These are phyloP conservation scores for Dalbergia cochinchinensis DNA, from an alignment of 306 rosid genomes.

Conservation along the genomic window DNA sequence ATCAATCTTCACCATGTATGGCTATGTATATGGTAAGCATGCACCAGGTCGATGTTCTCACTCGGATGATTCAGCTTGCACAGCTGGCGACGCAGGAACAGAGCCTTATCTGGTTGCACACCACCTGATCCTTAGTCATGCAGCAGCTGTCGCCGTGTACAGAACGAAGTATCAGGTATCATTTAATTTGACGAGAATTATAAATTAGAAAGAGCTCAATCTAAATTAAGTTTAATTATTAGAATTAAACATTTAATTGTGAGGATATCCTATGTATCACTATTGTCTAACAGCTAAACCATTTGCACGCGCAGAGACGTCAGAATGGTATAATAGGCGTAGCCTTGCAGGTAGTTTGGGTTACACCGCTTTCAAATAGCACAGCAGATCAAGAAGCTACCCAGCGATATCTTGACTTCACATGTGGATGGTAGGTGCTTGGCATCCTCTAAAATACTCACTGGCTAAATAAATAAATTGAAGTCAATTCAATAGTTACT, in stretches of 20 bases:
- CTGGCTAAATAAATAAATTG: too few relatives aligned
- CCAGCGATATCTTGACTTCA: slow-evolving; percentile 63
- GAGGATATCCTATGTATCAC: too few relatives aligned
- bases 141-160: slow-evolving; percentile 58
- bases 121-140: slow-evolving; percentile 64
- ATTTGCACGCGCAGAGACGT: slow-evolving; percentile 43
- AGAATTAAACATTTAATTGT: not conserved
- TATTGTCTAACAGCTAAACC: too few relatives aligned
- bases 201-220: not conserved
- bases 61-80: slow-evolving; percentile 52
- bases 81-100: slow-evolving; percentile 55
- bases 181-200: not conserved
- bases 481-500: too few relatives aligned
- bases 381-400: slow-evolving; percentile 52
- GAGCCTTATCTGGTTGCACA: slow-evolving; percentile 69
- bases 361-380: slow-evolving; percentile 49
- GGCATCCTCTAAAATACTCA: too few relatives aligned
- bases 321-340: slow-evolving; percentile 75
- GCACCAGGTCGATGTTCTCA: slow-evolving; percentile 66
- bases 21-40: slow-evolving; percentile 36
- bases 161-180: slow-evolving; percentile 51
- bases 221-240: not conserved
- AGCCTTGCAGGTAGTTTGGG: slow-evolving; percentile 54
- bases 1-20: not conserved
- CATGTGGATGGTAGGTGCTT: slow-evolving; percentile 66